Conservation (phyloP, 768 basidiomycete genomes). For the Boletales sp. region DNA sequence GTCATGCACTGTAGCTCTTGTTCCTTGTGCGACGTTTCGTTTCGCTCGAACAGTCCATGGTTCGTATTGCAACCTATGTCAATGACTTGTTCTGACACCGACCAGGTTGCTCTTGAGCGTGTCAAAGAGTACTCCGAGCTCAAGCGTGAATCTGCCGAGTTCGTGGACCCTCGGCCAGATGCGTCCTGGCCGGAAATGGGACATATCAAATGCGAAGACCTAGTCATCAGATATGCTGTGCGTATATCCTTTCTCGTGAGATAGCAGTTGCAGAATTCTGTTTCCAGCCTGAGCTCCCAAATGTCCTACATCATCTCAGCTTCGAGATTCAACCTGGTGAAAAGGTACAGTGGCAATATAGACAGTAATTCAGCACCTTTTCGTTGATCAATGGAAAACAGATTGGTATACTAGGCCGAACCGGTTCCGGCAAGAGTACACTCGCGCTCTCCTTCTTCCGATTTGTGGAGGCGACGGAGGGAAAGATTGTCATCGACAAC, state of each 20-base stretch:
- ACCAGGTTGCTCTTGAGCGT: slow-evolving; percentile 78
- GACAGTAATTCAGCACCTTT: neutral
- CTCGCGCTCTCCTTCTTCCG: slow-evolving; percentile 84
- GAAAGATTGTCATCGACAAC: slow-evolving; percentile 72
- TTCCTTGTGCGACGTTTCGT: slow-evolving; percentile 81
- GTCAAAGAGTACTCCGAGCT: slow-evolving; percentile 90
- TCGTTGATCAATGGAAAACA: slow-evolving; percentile 21
- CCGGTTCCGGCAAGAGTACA: slow-evolving; percentile 75
- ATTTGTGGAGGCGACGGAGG: slow-evolving; percentile 82
- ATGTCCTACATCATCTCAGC: slow-evolving; percentile 76
- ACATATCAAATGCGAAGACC: slow-evolving; percentile 64
- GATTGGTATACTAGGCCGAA: slow-evolving; percentile 71
- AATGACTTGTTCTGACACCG: slow-evolving; percentile 1
- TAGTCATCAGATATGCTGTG: slow-evolving; percentile 78
- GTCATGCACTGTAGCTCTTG: slow-evolving; percentile 39
- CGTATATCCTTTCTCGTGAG: slow-evolving; percentile 21
- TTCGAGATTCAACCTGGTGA: slow-evolving; percentile 73
- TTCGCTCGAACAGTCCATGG: slow-evolving; percentile 90
- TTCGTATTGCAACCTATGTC: slow-evolving; percentile 25
- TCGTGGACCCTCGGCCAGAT: slow-evolving; percentile 80
- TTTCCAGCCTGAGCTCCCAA: slow-evolving; percentile 74
- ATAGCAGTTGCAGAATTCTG: neutral
- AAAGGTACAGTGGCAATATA: slow-evolving; percentile 45
- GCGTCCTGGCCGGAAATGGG: slow-evolving; percentile 75
- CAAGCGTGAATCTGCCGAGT: slow-evolving; percentile 74